These are phyloP conservation scores for Eragrostis tef DNA, from an alignment of 202 grass and related monocot genomes.

Conservation along the genomic window DNA sequence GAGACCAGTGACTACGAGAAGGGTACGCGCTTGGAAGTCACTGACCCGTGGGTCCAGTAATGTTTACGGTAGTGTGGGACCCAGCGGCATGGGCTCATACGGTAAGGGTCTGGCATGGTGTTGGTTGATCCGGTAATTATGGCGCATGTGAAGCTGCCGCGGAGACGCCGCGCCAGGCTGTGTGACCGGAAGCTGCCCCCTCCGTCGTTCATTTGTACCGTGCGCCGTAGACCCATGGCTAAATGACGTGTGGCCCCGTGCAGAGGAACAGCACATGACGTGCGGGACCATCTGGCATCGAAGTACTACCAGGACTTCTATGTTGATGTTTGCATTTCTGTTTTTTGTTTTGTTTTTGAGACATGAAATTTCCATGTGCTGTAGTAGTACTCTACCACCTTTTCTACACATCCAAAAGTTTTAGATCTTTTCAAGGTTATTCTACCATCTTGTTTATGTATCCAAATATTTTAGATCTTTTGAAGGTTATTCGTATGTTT, in stretches of 20 bases:
- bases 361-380: too few species aligned
- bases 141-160: slow-evolving; percentile 27
- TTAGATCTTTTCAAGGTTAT: too few species aligned
- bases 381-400: too few species aligned
- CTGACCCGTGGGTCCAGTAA: background rate
- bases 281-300: too few species aligned
- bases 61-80: background rate
- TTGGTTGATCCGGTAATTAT: background rate
- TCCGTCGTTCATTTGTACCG: background rate
- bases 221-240: background rate
- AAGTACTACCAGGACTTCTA: too few species aligned
- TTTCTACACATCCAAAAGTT: too few species aligned
- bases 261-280: background rate
- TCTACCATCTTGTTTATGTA: too few species aligned
- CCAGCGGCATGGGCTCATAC: background rate
- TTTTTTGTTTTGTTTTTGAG: too few species aligned
- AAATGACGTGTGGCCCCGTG: background rate
- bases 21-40: background rate
- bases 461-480: too few species aligned
- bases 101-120: background rate
- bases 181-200: background rate
- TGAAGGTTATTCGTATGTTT: too few species aligned
- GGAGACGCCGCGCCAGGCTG: background rate
- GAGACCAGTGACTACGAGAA: background rate
- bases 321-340: too few species aligned